Base-by-base conservation (phyloP, 2,329 filamentous ascomycete genomes). In the Stromatinia cepivora region DNA sequence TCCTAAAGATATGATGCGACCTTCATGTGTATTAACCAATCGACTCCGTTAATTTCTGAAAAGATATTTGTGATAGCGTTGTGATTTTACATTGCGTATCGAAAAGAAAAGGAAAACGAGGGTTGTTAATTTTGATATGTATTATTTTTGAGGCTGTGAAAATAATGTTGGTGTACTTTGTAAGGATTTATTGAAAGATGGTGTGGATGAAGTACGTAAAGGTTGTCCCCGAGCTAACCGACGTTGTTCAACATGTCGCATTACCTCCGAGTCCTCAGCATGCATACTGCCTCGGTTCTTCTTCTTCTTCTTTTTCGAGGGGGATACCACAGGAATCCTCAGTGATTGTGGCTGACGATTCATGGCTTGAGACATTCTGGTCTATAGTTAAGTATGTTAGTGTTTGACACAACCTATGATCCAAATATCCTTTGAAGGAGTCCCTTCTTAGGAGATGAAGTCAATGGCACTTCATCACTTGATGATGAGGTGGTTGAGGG, bases 321-420 rank as follows among this genome's bases (percentile, higher is more conserved):
- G 6, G 9, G 46, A 28, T 15, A n/a, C 28, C 28, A 67, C 65
- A 28, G 64, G 56, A n/a, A 25, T 48, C 31, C 64, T 67, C 36
- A 70, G 28, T 39, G 65, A 70, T 59, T 17, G 48, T 34, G 65
- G 56, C 52, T 61, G 28, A n/a, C n/a, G 54, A 31, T 42, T 62
- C 57, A 70, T 70, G 22, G 65, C 56, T 31, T 36, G 66, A 28
- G 48, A 63, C 57, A 57, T 67, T 50, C 3, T 25, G 20, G 56
- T 46, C 69, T 70, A 42, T 31, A 68, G 15, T 62, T 50, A 52
- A 36, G 56, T 34, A 34, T 46, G 65, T 70, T 68, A 70, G 69
- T 66, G 25, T 57, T 67, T 22, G 39, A 39, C n/a, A 54, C 42
- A 64, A 39, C 17, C 39, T 52, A 52, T 42, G 17, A 28, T 50